phyloP scores from a whole-genome alignment of 2,329 filamentous ascomycete genomes.

The Passalora sequoiae region DNA sequence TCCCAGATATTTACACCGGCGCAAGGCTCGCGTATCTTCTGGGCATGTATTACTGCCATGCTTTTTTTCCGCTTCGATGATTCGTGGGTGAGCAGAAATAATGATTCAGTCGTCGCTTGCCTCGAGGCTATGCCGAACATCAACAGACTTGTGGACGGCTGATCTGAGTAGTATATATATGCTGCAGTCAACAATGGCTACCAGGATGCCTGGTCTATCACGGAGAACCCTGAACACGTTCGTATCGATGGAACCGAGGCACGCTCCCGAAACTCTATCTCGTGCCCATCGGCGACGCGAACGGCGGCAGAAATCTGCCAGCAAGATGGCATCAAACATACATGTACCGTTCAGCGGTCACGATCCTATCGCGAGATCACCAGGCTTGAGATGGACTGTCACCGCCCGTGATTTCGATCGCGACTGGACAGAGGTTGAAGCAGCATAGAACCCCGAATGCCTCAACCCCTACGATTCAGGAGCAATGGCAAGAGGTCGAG shows the following conservation, averaged over 20 bases:
- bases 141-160: background rate
- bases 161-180: background rate
- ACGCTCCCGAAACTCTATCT: conserved; percentile 1
- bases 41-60: no score
- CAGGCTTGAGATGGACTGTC: background rate
- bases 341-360: background rate
- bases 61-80: background rate
- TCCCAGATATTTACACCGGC: no score
- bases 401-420: background rate
- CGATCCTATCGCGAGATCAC: background rate
- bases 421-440: background rate
- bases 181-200: background rate
- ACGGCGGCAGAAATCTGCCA: background rate
- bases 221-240: background rate
- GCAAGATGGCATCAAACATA: background rate
- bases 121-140: background rate
- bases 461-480: background rate
- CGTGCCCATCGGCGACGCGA: background rate
- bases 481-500: background rate
- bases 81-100: no score
- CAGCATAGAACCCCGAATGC: background rate
- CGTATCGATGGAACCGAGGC: conserved; percentile 5
- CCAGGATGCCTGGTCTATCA: background rate
- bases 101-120: no score
- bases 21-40: no score